Percentiles rank a stretch among this genome's conserved stretches.
Conservation (phyloP, 192 early-diverging fungal genomes). For the Rhizoclosmatium globosum region DNA sequence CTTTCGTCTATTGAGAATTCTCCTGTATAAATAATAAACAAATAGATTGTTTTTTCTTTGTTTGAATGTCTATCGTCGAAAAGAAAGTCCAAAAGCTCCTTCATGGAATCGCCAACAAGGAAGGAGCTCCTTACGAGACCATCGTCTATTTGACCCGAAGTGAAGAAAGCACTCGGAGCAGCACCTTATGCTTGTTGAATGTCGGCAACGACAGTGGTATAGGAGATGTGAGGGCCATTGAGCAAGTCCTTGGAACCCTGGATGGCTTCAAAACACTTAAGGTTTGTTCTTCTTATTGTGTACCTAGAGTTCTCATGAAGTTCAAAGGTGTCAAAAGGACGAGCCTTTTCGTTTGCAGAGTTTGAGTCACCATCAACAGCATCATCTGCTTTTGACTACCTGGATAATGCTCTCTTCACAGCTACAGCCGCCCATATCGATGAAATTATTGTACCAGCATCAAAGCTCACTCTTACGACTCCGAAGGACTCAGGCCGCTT, state of each 20-base stretch:
- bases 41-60: too few species aligned
- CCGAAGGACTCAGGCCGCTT: not conserved
- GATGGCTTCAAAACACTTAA: conserved; percentile 15
- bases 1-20: too few species aligned
- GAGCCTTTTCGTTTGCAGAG: conserved; percentile 22
- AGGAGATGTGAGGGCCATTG: not conserved
- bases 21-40: too few species aligned
- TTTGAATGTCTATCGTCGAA: not conserved
- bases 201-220: conserved; percentile 19
- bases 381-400: not conserved
- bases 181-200: conserved; percentile 16
- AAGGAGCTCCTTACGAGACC: not conserved
- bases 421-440: not conserved
- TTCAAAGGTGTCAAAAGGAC: conserved; percentile 2
- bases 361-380: conserved; percentile 13
- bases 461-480: not conserved
- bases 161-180: not conserved
- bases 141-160: not conserved
- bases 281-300: not conserved
- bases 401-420: conserved; percentile 18
- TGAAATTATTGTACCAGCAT: not conserved
- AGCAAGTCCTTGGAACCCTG: not conserved
- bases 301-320: not conserved
- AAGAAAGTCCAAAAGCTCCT: conserved; percentile 25
- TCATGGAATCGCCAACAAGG: not conserved